Conservation (phyloP, 1,284 basidiomycete species). For the Lentinula novae-zelandiae region DNA sequence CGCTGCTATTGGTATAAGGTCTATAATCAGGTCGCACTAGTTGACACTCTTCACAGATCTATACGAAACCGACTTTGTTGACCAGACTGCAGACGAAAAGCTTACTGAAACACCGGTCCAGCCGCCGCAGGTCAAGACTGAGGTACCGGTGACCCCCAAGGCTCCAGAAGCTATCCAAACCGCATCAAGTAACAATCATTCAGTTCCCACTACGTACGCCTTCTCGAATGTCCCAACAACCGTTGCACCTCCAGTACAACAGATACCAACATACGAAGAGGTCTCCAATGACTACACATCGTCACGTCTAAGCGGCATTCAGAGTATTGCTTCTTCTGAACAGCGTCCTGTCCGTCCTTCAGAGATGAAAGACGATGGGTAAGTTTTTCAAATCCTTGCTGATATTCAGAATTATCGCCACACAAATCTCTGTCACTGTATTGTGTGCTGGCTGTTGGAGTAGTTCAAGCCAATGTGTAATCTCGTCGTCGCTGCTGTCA, state of each 20-base stretch:
- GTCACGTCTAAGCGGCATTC: slow-evolving; percentile 26
- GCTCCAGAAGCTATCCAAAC: slow-evolving; percentile 11
- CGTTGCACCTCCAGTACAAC: slow-evolving; percentile 38
- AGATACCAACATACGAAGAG: slow-evolving; percentile 75
- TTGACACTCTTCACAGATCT: slow-evolving; percentile 48
- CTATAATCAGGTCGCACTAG: background rate
- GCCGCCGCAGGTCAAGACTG: background rate
- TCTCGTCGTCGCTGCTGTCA: slow-evolving; percentile 5
- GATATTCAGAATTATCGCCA: background rate
- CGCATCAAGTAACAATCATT: slow-evolving; percentile 9
- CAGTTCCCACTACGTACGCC: slow-evolving; percentile 17
- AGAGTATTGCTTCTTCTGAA: slow-evolving; percentile 37
- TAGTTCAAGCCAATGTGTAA: slow-evolving; percentile 1
- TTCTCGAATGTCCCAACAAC: slow-evolving; percentile 13
- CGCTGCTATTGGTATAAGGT: slow-evolving; percentile 18
- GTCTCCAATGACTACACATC: slow-evolving; percentile 31
- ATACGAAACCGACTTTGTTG: slow-evolving; percentile 63
- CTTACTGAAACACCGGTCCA: slow-evolving; percentile 24
- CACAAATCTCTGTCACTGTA: background rate
- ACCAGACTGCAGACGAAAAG: slow-evolving; percentile 18
- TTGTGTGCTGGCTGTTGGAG: background rate
- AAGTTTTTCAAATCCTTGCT: slow-evolving; percentile 39
- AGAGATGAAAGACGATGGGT: slow-evolving; percentile 99
- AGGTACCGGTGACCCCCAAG: background rate
- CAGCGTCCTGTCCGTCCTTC: slow-evolving; percentile 79